Base-by-base conservation (phyloP, 202 grass and related monocot genomes). In the Panicum virgatum region DNA sequence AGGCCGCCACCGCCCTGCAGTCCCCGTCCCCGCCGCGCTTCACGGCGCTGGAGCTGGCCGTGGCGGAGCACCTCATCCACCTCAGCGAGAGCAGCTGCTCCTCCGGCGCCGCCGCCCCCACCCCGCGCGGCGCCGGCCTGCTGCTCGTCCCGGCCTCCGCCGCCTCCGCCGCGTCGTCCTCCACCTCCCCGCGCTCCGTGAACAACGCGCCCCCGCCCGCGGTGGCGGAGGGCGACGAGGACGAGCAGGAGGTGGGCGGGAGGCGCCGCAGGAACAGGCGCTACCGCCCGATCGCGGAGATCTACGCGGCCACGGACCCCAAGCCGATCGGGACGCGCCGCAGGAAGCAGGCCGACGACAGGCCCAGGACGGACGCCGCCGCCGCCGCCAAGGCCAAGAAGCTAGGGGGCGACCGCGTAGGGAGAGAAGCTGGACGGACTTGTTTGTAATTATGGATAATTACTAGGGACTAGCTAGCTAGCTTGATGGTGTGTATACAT, bases 21-120 rank as follows among this genome's bases (percentile, higher is more conserved):
- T 34, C 76, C 4, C 12, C 38, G 26, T 53, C 73, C 13, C 20
- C 44, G 42, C 6, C 1, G 66, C 53, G 6, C 16, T 89, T 91
- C 86, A 91, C 92, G 38, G 51, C 69, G 72, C 81, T 73, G 57
- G 89, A 91, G 84, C 56, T 91, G 42, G 86, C 68, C 37, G 89
- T 57, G 56, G 89, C 86, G 32, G 86, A 91, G 86, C 89, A 85
- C 51, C 89, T 91, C 15, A 77, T 91, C 76, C 89, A 82, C 78
- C 89, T 91, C 38, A 91, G 89, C 85, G 85, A 64, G 85, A 91
- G 89, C 85, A 87, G 85, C 85, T 77, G 85, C 85, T 81, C 78
- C 47, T 65, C 84, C 20, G 43, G 38, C 56, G 40, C 73, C 40
- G 53, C 34, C 40, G 58, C 57, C 18, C 44, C 12, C 68, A 66